phyloP scores from a whole-genome alignment of 306 rosid species.

The Prunus kanzakura region DNA sequence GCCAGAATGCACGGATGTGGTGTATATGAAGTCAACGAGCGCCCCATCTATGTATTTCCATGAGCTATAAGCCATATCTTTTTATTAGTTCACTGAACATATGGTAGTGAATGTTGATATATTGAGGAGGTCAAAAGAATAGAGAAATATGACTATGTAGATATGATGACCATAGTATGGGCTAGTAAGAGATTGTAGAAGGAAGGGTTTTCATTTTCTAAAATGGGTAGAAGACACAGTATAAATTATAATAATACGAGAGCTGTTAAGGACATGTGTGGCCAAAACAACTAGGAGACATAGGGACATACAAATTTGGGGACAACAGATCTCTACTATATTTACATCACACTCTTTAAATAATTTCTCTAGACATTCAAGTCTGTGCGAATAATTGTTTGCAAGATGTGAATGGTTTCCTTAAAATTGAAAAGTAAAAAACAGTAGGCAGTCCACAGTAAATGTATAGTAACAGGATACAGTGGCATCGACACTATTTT shows the following conservation, averaged over 20 bases:
- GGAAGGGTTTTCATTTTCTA: neutral
- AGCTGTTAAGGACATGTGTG: no score
- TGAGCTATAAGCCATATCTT: conserved; percentile 18
- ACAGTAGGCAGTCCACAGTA: neutral
- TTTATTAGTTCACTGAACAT: conserved; percentile 1
- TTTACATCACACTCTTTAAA: no score
- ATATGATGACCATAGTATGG: neutral
- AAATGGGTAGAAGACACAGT: no score
- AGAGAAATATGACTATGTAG: neutral
- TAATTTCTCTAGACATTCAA: neutral
- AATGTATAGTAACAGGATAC: no score
- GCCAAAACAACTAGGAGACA: no score
- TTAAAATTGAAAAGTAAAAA: neutral
- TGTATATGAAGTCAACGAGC: conserved; percentile 76
- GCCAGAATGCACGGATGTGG: conserved; percentile 98
- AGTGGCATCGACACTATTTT: neutral
- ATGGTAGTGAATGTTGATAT: conserved; percentile 12
- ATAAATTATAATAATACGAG: no score
- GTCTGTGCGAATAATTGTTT: neutral
- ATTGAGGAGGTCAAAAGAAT: conserved; percentile 16
- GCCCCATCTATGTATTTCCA: conserved; percentile 58
- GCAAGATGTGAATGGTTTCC: neutral
- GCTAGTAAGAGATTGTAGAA: neutral
- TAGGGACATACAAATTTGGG: no score
- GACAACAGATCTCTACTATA: no score